Base-by-base conservation (phyloP, 164 flowering plant species). In the Vitis rotundifolia region DNA sequence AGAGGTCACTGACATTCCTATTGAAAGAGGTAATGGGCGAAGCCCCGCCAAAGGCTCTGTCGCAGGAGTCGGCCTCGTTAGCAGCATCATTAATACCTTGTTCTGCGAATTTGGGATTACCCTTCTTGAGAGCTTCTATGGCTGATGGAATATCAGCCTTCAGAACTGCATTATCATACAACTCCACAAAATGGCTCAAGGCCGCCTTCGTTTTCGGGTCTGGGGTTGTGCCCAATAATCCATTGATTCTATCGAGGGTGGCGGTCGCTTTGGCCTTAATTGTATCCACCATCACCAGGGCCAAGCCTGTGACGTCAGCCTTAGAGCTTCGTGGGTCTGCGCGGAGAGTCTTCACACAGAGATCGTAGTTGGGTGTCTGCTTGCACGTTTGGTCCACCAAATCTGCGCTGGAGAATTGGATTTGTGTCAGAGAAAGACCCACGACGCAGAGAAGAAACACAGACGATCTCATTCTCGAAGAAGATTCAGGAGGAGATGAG, bases 101-200 rank as follows among this genome's bases (percentile, higher is more conserved):
- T 10, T 53, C 70, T 9, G 86, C 84, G 53, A 83, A 80, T 13
- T 73, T 77, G 16, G 60, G 77, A 16, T 70, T 26, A 3, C 82
- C 79, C 14, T 64, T 61, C 4, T 31, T 51, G 64, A 82, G 49
- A 0, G 79, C 82, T 14, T 78, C 78, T 6, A 68, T 69, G 11
- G 83, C 84, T 49, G 69, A 76, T 13, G 82, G 77, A 3, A 83
- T 67, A 65, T 66, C 72, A 69, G 64, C 78, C 61, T 68, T 72
- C 19, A 83, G 67, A 1, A 78, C 76, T 10, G 82, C 77, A 47
- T 73, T 73, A 37, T 6, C 7, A 69, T 76, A 79, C 12, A 73
- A 47, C 16, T 79, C 75, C 0, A 77, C 79, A 56, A 79, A 79
- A 28, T 64, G 12, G 1, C 74, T 79, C 70, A 76, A 49, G 3